Base-by-base conservation (phyloP, 441 rosid genomes). In the Bruguiera hainesii region DNA sequence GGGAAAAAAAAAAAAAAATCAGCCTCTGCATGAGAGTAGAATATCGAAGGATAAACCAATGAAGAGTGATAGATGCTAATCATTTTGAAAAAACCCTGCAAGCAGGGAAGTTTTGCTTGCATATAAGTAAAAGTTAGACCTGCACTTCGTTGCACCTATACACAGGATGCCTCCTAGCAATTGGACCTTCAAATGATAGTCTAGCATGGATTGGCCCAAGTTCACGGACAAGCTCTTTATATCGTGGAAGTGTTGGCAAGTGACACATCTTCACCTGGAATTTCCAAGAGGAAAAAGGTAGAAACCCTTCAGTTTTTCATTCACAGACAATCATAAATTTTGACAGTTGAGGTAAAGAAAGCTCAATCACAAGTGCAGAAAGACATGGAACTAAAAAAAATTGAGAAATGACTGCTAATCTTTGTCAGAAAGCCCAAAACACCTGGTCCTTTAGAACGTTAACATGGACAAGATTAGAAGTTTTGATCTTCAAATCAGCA, bases 371-470 rank as follows among this genome's bases (percentile, higher is more conserved):
- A 3, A 42, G 48, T 3, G 16, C 48, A 3, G 15, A 13, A 42
- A 11, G 48, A 13, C 15, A 42, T 42, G 13, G 16, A 42, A 42
- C 48, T 18, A 42, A 1, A 11, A 42, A 42, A 37, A 42, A 42
- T 11, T 13, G 48, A 42, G 48, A 42, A 42, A 42, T 1, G 48
- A 42, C 48, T 13, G 18, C 15, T 11, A 42, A 42, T 3, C 16
- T 42, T 42, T 3, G 16, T 55, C 15, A 9, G 15, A n/a, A 61
- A 33, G 63, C 28, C 68, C 66, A 20, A 71, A 68, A 42, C 51
- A 94, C 99, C 99, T 90, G 97, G 77, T 87, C 87, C 77, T 83
- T 84, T 61, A 66, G 71, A 75, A 95, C 85, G 73, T 86, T 85
- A 61, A 95, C 87, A 67, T 74, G 87, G 68, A 94, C 84, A 76